A percentile compares a stretch with the other conserved stretches of the same genome.
Evolutionary conservation across 2,329 filamentous ascomycete species (phyloP).

Genomic region (Alternaria rosae): DNA sequence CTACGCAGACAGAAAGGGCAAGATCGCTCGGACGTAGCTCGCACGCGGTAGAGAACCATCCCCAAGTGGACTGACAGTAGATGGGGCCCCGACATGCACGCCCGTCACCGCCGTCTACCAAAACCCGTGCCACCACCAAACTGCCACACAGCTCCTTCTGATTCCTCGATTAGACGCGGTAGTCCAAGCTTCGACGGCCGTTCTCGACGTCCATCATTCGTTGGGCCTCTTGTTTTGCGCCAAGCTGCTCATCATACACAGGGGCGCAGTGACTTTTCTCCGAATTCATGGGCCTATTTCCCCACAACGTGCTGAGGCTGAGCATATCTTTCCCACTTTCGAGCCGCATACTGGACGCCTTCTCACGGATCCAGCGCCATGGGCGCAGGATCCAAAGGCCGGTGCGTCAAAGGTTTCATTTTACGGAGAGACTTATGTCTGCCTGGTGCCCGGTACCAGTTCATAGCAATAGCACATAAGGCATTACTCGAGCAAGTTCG

Average conservation of each 20-base stretch:
- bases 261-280: constrained; percentile 23
- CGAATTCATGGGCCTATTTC: constrained; percentile 22
- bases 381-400: constrained; percentile 23
- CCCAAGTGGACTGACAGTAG: constrained; percentile 19
- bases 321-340: constrained; percentile 28
- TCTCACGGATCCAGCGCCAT: constrained; percentile 23
- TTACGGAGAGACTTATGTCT: constrained; percentile 34
- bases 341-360: constrained; percentile 34
- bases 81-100: constrained; percentile 20
- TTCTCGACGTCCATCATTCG: constrained; percentile 22
- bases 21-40: constrained; percentile 26
- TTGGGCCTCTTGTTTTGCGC: constrained; percentile 16
- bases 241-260: constrained; percentile 13
- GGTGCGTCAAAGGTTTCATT: constrained; percentile 33
- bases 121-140: constrained; percentile 37
- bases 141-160: constrained; percentile 18
- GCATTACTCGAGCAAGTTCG: constrained; percentile 16
- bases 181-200: constrained; percentile 20
- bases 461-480: constrained; percentile 5
- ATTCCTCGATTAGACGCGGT: constrained; percentile 9
- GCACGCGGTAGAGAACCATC: constrained; percentile 23
- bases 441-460: constrained; percentile 23
- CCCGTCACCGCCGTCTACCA: constrained; percentile 12
- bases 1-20: constrained; percentile 25
- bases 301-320: constrained; percentile 40